Conservation (phyloP, 495 filamentous ascomycete species). For the Aspergillus hancockii region DNA sequence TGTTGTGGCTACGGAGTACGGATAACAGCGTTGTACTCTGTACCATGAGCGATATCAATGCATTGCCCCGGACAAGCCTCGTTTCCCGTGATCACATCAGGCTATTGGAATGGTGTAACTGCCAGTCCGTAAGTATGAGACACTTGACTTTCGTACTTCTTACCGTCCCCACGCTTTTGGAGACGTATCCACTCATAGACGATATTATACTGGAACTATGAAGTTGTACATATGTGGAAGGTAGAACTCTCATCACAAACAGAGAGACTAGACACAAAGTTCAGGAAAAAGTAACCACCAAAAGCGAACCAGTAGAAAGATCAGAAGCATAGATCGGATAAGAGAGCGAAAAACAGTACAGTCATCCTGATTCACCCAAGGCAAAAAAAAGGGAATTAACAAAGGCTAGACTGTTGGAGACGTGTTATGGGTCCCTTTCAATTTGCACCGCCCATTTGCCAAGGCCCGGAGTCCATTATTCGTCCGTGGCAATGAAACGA, state of each 20-base stretch:
- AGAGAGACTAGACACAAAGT: too few relatives aligned
- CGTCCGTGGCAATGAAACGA: background rate
- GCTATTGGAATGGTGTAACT: background rate
- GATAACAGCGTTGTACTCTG: background rate
- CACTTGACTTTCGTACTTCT: background rate
- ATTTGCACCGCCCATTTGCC: conserved; percentile 16
- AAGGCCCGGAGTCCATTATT: conserved; percentile 6
- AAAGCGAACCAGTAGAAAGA: background rate
- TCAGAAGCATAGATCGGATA: too few relatives aligned
- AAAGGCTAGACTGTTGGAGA: conserved; percentile 5
- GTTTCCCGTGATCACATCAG: background rate
- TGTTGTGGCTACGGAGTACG: background rate
- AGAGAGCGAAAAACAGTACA: background rate
- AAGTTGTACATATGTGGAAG: background rate
- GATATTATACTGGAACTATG: background rate
- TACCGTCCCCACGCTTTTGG: background rate
- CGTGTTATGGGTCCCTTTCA: conserved; percentile 4
- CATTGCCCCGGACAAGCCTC: background rate
- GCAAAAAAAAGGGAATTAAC: background rate
- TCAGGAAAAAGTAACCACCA: background rate
- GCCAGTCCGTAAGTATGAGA: background rate
- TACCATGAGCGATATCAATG: background rate
- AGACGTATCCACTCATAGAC: background rate
- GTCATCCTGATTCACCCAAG: background rate
- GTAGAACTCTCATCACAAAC: too few relatives aligned